phyloP scores from a whole-genome alignment of 2,329 filamentous ascomycete genomes.

The Phialocephala subalpina region DNA sequence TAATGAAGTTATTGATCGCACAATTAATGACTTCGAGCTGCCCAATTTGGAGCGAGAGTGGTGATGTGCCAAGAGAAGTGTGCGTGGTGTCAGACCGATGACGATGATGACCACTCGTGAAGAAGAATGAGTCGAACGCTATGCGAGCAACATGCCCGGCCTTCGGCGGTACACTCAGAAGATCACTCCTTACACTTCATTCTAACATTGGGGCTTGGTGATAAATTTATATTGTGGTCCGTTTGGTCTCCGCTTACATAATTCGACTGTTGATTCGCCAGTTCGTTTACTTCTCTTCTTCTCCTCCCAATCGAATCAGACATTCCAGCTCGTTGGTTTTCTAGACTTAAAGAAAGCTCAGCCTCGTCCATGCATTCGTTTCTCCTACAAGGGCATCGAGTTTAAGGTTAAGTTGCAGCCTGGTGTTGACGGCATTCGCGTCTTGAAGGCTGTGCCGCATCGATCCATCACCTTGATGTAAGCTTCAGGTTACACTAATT shows the following conservation, averaged over 20 bases:
- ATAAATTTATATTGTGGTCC: too few relatives aligned
- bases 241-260: too few relatives aligned
- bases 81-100: background rate
- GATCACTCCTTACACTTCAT: too few relatives aligned
- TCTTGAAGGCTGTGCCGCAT: background rate
- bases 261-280: too few relatives aligned
- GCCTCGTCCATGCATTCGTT: background rate
- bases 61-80: background rate
- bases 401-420: constrained; percentile 2
- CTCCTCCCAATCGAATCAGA: too few relatives aligned
- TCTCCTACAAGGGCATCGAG: background rate
- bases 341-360: background rate
- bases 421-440: background rate
- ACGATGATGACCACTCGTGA: too few relatives aligned
- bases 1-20: constrained; percentile 9
- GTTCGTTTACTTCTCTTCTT: too few relatives aligned
- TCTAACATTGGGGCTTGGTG: too few relatives aligned
- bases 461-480: background rate
- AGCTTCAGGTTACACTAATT: background rate
- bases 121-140: too few relatives aligned
- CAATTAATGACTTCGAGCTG: background rate
- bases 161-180: too few relatives aligned
- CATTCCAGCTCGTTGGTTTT: background rate
- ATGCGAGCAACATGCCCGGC: too few relatives aligned
- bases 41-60: background rate